These are phyloP conservation scores for Avena atlantica DNA, from an alignment of 176 grass and related monocot species.

Conservation along the genomic window DNA sequence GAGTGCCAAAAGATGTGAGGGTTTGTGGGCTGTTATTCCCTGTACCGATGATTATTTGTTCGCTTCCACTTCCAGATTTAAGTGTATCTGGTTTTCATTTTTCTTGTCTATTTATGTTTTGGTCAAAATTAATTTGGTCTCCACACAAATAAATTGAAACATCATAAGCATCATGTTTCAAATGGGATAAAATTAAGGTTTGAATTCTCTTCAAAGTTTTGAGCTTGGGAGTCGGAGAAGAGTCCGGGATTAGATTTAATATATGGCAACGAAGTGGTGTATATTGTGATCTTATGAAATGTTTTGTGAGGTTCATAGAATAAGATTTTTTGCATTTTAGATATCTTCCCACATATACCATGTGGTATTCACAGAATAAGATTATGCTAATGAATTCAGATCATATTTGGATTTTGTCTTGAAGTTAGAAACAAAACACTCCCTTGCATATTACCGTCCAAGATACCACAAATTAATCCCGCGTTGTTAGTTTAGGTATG, in stretches of 20 bases:
- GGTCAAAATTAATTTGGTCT: neutral
- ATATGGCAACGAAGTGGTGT: neutral
- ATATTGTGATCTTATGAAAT: neutral
- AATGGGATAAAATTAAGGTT: neutral
- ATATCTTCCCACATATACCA: too few species aligned
- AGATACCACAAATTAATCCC: neutral
- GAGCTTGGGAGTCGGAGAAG: neutral
- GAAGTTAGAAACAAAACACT: neutral
- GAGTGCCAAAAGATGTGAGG: neutral
- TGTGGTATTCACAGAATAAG: neutral
- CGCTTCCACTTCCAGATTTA: neutral
- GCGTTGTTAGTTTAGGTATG: neutral
- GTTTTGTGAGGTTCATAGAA: neutral
- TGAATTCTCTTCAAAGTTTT: neutral
- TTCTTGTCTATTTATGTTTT: neutral
- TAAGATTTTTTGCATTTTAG: neutral
- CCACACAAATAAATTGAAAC: neutral
- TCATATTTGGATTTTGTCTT: neutral
- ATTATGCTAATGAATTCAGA: neutral
- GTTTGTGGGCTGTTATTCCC: neutral
- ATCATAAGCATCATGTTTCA: neutral
- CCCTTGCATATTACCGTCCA: neutral
- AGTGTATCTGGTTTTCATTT: neutral
- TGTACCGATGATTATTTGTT: neutral
- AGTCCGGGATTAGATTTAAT: neutral